These are phyloP conservation scores for Neurospora cerealis DNA, from an alignment of 495 filamentous ascomycete genomes.

Conservation along the genomic window DNA sequence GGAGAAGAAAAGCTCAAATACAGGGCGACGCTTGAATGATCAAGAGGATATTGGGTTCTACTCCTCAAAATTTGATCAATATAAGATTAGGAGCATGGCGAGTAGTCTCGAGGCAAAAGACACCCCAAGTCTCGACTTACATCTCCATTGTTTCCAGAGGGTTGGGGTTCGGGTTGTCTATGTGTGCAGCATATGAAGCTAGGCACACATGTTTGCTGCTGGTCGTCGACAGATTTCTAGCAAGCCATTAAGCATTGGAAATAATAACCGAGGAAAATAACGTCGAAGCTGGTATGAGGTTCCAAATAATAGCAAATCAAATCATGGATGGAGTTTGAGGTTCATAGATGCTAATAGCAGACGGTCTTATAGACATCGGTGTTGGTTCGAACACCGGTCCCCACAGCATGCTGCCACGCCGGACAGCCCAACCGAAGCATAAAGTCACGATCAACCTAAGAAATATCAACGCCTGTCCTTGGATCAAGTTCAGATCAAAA, in stretches of 20 bases:
- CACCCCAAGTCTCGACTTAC: not conserved
- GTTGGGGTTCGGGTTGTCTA: not conserved
- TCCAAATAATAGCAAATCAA: not conserved
- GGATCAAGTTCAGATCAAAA: not conserved
- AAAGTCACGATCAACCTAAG: not conserved
- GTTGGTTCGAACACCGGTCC: not conserved
- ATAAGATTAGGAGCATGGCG: not conserved
- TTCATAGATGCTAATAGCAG: not conserved
- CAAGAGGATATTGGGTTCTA: not conserved
- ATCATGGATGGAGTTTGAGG: not conserved
- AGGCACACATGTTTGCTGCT: not conserved
- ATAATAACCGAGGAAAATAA: not conserved
- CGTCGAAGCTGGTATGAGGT: not conserved
- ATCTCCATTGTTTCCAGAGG: not conserved
- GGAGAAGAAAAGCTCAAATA: not conserved
- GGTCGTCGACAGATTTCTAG: not conserved
- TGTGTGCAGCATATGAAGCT: not conserved
- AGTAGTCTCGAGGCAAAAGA: not conserved
- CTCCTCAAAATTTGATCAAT: not conserved
- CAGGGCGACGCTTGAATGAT: not conserved
- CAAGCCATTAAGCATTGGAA: too few relatives aligned
- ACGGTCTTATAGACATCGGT: not conserved
- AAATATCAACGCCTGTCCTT: not conserved
- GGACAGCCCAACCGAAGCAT: not conserved
- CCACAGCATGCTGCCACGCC: not conserved